A percentile compares a stretch with the other conserved stretches of the same genome.
These are phyloP conservation scores for Chalciporus sp. DNA, from an alignment of 1,284 basidiomycete genomes.

Conservation along the genomic window DNA sequence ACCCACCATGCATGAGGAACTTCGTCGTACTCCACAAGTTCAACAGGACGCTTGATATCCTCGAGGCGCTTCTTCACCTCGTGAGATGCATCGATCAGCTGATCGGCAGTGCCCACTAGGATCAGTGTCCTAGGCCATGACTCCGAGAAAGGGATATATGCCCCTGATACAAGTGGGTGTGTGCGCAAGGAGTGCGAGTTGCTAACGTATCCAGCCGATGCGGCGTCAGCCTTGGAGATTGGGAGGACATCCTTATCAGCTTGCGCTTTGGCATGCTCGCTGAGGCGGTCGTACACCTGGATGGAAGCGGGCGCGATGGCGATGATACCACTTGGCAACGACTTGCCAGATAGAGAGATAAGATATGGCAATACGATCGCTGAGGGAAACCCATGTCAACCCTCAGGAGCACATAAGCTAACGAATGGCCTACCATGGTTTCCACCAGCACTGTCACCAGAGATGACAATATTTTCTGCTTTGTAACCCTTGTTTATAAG, in stretches of 20 bases:
- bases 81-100: slow-evolving; percentile 12
- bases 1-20: slow-evolving; percentile 28
- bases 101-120: slow-evolving; percentile 25
- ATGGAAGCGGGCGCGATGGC: slow-evolving; percentile 14
- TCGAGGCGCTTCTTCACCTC: slow-evolving; percentile 10
- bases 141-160: slow-evolving; percentile 16
- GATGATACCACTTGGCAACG: slow-evolving; percentile 11
- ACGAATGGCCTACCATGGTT: slow-evolving; percentile 20
- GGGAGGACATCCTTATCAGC: slow-evolving; percentile 11
- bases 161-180: slow-evolving; percentile 24
- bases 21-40: slow-evolving; percentile 30
- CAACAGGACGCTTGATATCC: slow-evolving; percentile 5
- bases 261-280: slow-evolving; percentile 5
- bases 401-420: too few relatives aligned
- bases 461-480: slow-evolving; percentile 20
- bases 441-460: slow-evolving; percentile 31
- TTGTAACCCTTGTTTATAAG: slow-evolving; percentile 25
- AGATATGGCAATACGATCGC: slow-evolving; percentile 29
- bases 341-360: slow-evolving; percentile 8
- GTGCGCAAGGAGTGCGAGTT: slow-evolving; percentile 6
- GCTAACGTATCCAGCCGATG: slow-evolving; percentile 12
- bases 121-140: slow-evolving; percentile 30
- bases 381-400: not conserved
- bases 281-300: not conserved
- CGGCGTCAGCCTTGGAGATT: rapidly evolving